These are phyloP conservation scores for Agaricus subrufescens DNA, from an alignment of 768 basidiomycete genomes.

Conservation along the genomic window DNA sequence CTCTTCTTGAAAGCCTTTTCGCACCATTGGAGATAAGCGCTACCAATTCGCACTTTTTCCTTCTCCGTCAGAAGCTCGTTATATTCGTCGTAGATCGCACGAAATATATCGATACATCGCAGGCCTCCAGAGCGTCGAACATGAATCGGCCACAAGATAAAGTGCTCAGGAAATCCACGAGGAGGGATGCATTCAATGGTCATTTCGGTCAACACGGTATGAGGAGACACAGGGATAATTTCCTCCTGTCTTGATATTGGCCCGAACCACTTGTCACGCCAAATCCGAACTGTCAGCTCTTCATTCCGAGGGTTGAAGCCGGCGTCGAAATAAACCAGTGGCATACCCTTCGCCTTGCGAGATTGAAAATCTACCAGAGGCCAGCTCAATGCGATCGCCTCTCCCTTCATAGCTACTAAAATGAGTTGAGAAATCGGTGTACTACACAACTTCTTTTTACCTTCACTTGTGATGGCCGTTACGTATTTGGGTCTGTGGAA, in stretches of 20 bases:
- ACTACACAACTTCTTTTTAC: slow-evolving; percentile 4
- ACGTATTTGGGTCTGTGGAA: slow-evolving; percentile 21
- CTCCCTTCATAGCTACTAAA: slow-evolving; percentile 33
- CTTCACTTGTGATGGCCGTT: slow-evolving; percentile 23
- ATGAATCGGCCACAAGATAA: slow-evolving; percentile 34
- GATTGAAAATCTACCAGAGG: slow-evolving; percentile 37
- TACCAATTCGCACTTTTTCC: slow-evolving; percentile 28
- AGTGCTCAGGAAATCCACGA: slow-evolving; percentile 25
- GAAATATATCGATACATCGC: slow-evolving; percentile 54
- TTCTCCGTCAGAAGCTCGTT: slow-evolving; percentile 37
- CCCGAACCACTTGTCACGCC: slow-evolving; percentile 16
- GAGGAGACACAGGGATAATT: slow-evolving; percentile 37
- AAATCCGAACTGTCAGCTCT: slow-evolving; percentile 18
- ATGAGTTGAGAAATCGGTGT: not conserved
- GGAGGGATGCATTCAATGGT: slow-evolving; percentile 25
- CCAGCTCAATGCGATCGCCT: slow-evolving; percentile 42
- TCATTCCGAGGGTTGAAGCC: slow-evolving; percentile 35
- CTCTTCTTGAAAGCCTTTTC: slow-evolving; percentile 40
- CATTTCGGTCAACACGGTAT: slow-evolving; percentile 43
- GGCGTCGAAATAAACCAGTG: slow-evolving; percentile 44
- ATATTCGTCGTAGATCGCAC: slow-evolving; percentile 49
- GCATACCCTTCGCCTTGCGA: slow-evolving; percentile 24
- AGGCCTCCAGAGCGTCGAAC: slow-evolving; percentile 40
- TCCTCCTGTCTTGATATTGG: slow-evolving; percentile 33
- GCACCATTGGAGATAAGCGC: slow-evolving; percentile 30